Conservation (phyloP, 2,329 filamentous ascomycete genomes). For the Xylariaceae sp. region DNA sequence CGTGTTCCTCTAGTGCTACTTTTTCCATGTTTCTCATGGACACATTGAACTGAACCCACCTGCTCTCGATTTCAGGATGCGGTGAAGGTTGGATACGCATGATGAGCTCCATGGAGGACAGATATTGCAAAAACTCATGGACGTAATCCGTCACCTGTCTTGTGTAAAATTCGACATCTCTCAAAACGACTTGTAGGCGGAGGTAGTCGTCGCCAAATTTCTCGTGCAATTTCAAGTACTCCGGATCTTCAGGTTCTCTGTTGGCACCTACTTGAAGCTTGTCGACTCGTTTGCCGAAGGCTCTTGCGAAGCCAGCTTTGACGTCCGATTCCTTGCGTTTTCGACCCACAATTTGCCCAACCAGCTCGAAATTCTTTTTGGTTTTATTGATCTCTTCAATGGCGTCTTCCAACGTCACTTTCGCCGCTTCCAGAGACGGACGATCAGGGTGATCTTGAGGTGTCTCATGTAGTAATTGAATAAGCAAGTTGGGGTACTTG, state of each 20-base stretch:
- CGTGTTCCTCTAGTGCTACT: slow-evolving; percentile 79
- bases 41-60: slow-evolving; percentile 88
- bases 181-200: slow-evolving; percentile 83
- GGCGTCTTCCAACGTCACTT: slow-evolving; percentile 57
- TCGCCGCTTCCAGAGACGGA: slow-evolving; percentile 53
- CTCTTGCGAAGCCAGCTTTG: slow-evolving; percentile 77
- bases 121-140: slow-evolving; percentile 73
- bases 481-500: slow-evolving; percentile 86
- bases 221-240: slow-evolving; percentile 76
- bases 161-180: slow-evolving; percentile 91
- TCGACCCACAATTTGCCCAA: slow-evolving; percentile 80
- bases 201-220: slow-evolving; percentile 91
- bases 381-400: slow-evolving; percentile 88
- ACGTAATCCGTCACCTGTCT: slow-evolving; percentile 77
- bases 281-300: slow-evolving; percentile 84
- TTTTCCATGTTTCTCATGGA: slow-evolving; percentile 82
- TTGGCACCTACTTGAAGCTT: slow-evolving; percentile 66
- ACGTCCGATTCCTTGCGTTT: slow-evolving; percentile 89
- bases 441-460: slow-evolving; percentile 81
- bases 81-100: slow-evolving; percentile 68
- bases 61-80: slow-evolving; percentile 83
- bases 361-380: slow-evolving; percentile 90
- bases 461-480: slow-evolving; percentile 74
- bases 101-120: slow-evolving; percentile 77
- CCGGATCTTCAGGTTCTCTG: slow-evolving; percentile 69